These are phyloP conservation scores for Aspergillus sp. DNA, from an alignment of 2,329 filamentous ascomycete species.

Conservation along the genomic window DNA sequence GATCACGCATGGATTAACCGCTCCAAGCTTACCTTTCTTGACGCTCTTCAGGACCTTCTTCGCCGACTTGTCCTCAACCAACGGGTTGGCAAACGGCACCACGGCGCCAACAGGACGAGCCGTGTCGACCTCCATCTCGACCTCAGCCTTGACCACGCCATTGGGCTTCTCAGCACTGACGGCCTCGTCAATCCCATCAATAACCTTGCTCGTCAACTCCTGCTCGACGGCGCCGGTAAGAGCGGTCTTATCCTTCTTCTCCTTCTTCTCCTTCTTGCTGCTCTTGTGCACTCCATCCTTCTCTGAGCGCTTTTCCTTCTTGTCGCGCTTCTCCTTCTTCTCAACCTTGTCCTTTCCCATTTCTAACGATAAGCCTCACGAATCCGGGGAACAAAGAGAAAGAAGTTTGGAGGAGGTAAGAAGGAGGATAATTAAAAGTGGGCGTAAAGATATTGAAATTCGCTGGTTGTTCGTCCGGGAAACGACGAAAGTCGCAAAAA, in stretches of 20 bases:
- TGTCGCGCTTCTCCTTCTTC: conserved; percentile 41
- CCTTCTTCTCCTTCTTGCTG: conserved; percentile 29
- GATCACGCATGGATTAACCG: neutral
- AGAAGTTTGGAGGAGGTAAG: conserved; percentile 4
- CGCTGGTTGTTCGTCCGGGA: neutral
- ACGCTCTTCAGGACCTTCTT: conserved; percentile 46
- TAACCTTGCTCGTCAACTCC: conserved; percentile 29
- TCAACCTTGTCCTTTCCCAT: conserved; percentile 41
- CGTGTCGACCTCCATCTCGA: conserved; percentile 17
- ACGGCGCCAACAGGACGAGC: conserved; percentile 37
- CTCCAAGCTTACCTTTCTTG: conserved; percentile 39
- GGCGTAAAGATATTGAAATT: conserved; percentile 8
- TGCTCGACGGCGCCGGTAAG: conserved; percentile 34
- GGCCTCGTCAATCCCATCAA: conserved; percentile 29
- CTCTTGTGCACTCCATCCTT: conserved; percentile 39
- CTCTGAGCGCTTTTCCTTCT: conserved; percentile 39
- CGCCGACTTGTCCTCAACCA: conserved; percentile 43
- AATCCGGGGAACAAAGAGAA: neutral
- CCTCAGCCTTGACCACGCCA: conserved; percentile 18
- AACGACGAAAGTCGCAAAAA: conserved; percentile 12
- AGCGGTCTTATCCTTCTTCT: conserved; percentile 35
- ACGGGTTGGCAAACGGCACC: conserved; percentile 43
- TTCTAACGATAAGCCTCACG: conserved; percentile 16
- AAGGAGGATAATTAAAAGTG: conserved; percentile 1
- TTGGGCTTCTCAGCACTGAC: conserved; percentile 14